Conservation (phyloP, 208 protist genomes). For the Crithidia brevicula region DNA sequence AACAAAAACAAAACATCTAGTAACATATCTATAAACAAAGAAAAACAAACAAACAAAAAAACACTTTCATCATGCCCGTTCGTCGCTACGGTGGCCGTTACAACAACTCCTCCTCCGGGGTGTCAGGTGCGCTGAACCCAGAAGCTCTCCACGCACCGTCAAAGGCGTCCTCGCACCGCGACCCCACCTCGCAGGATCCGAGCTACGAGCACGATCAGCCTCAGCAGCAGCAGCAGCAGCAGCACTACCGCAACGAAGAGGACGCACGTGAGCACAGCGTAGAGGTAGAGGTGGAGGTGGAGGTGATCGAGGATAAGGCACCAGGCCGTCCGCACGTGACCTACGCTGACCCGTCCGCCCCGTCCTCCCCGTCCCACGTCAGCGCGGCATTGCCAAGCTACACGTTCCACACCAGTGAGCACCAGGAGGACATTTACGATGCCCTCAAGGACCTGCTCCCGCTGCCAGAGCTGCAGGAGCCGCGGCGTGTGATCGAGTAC, state of each 20-base stretch:
- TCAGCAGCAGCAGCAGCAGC: slow-evolving; percentile 5
- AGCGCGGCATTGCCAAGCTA: slow-evolving; percentile 21
- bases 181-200: slow-evolving; percentile 5
- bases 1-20: not conserved
- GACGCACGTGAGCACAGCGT: slow-evolving; percentile 16
- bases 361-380: not conserved
- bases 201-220: too few relatives aligned
- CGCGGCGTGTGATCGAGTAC: slow-evolving; percentile 59
- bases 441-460: slow-evolving; percentile 46
- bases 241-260: not conserved
- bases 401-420: slow-evolving; percentile 54
- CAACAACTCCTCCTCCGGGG: slow-evolving; percentile 35
- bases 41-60: not conserved
- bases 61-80: slow-evolving; percentile 19
- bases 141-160: not conserved
- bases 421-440: slow-evolving; percentile 64
- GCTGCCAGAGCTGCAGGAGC: slow-evolving; percentile 79
- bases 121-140: slow-evolving; percentile 8
- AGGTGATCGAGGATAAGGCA: slow-evolving; percentile 11
- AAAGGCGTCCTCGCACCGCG: slow-evolving; percentile 2
- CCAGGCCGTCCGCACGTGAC: not conserved
- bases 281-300: slow-evolving; percentile 30
- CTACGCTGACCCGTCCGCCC: slow-evolving; percentile 6
- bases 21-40: not conserved
- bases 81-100: slow-evolving; percentile 29